A percentile compares a stretch with the other conserved stretches of the same genome.
phyloP scores from a whole-genome alignment of 2,329 filamentous ascomycete species.

The Lecanicillium sp. region DNA sequence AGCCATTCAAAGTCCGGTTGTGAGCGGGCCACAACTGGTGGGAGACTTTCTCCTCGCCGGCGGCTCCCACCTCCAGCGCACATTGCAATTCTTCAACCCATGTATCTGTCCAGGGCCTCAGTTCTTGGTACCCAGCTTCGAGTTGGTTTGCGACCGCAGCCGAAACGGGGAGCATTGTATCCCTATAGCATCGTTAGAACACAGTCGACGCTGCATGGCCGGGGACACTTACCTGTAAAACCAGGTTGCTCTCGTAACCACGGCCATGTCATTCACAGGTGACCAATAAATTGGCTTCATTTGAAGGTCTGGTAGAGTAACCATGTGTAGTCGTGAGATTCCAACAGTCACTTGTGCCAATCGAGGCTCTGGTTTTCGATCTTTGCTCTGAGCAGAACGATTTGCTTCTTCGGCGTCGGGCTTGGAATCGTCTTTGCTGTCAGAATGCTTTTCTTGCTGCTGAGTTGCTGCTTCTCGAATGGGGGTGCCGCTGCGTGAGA shows the following conservation, averaged over 20 bases:
- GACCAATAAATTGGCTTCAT: conserved; percentile 99
- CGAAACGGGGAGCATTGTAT: conserved; percentile 88
- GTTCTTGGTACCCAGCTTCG: conserved; percentile 81
- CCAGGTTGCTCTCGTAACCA: conserved; percentile 85
- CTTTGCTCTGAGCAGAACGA: conserved; percentile 18
- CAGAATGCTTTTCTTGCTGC: neutral
- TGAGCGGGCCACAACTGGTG: conserved; percentile 74
- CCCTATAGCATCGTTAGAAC: conserved; percentile 35
- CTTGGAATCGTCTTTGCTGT: neutral
- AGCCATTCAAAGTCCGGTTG: conserved; percentile 17
- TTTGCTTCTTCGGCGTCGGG: neutral
- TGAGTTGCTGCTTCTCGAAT: neutral
- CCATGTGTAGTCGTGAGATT: conserved; percentile 81
- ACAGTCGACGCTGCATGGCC: neutral
- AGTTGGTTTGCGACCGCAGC: conserved; percentile 82
- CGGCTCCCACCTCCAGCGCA: conserved; percentile 81
- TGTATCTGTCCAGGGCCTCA: conserved; percentile 84
- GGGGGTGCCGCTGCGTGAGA: conserved; percentile 15
- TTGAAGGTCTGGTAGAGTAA: conserved; percentile 71
- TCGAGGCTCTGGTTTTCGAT: conserved; percentile 11
- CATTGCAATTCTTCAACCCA: conserved; percentile 89
- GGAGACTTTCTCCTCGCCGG: conserved; percentile 86
- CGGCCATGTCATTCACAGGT: conserved; percentile 80
- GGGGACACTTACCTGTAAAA: conserved; percentile 64
- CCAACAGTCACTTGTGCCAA: conserved; percentile 70